Conservation (phyloP, 2,329 filamentous ascomycete genomes). For the Xylaria hypoxylon region DNA sequence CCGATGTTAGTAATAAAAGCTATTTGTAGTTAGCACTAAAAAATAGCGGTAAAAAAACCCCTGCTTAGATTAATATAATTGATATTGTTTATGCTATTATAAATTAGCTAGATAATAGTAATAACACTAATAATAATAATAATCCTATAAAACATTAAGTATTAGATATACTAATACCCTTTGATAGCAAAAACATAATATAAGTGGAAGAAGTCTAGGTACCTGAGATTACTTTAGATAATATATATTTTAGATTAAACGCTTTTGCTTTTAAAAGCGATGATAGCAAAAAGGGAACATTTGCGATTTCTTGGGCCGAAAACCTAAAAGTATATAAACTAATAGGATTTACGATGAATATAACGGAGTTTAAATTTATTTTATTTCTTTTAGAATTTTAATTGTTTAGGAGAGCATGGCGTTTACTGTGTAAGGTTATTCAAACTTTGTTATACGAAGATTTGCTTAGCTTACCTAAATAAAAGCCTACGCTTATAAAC, state of each 20-base stretch:
- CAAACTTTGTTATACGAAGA: background rate
- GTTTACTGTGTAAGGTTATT: background rate
- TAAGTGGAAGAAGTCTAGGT: background rate
- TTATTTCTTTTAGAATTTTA: constrained; percentile 9
- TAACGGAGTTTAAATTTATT: background rate
- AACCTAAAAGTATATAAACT: background rate
- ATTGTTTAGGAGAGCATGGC: background rate
- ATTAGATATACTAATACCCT: no score
- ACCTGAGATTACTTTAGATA: background rate
- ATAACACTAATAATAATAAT: background rate
- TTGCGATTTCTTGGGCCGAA: no score
- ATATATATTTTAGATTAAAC: background rate
- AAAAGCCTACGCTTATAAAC: constrained; percentile 1
- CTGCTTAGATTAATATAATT: background rate
- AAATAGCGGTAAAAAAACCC: background rate
- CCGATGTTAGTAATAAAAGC: background rate
- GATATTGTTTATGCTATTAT: constrained; percentile 3
- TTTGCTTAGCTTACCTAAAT: background rate
- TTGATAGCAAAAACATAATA: background rate
- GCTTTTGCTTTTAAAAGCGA: background rate
- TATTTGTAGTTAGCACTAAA: background rate
- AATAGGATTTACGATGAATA: background rate
- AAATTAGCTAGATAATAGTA: background rate
- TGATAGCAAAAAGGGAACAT: background rate
- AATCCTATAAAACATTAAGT: background rate